These are phyloP conservation scores for Arctium lappa DNA, from an alignment of 129 eudicot genomes.

Conservation along the genomic window DNA sequence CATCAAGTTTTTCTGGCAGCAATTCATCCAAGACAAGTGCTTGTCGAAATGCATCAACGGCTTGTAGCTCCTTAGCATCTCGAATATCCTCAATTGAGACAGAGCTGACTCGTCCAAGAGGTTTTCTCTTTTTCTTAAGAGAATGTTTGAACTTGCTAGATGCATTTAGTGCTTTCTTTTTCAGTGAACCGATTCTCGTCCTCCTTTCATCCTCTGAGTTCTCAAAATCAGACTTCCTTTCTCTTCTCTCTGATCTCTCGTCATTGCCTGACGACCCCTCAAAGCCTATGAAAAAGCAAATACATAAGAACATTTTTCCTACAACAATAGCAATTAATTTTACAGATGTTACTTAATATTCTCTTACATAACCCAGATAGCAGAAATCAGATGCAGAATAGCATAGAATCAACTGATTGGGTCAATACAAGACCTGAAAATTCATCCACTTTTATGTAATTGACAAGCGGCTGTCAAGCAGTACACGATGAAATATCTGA, in stretches of 20 bases:
- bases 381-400: neutral
- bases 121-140: slow-evolving; percentile 80
- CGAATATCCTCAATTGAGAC: slow-evolving; percentile 90
- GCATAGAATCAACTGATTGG: neutral
- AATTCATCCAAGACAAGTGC: slow-evolving; percentile 72
- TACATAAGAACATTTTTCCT: neutral
- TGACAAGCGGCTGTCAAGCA: neutral
- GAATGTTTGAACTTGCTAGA: slow-evolving; percentile 82
- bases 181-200: slow-evolving; percentile 66
- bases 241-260: slow-evolving; percentile 60
- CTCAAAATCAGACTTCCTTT: slow-evolving; percentile 92
- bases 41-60: slow-evolving; percentile 85
- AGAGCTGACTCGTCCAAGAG: slow-evolving; percentile 76
- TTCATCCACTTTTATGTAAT: neutral
- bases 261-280: slow-evolving; percentile 84
- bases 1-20: slow-evolving; percentile 77
- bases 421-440: neutral
- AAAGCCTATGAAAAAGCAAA: slow-evolving; percentile 50
- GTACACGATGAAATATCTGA: neutral
- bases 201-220: slow-evolving; percentile 92
- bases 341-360: neutral
- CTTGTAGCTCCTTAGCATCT: slow-evolving; percentile 71
- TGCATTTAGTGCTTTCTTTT: slow-evolving; percentile 89
- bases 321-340: neutral
- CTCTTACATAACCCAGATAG: neutral